A percentile compares a stretch with the other conserved stretches of the same genome.
Evolutionary conservation across 768 basidiomycete species (phyloP).

Genomic region (Lanmaoa pseudosensibilis): DNA sequence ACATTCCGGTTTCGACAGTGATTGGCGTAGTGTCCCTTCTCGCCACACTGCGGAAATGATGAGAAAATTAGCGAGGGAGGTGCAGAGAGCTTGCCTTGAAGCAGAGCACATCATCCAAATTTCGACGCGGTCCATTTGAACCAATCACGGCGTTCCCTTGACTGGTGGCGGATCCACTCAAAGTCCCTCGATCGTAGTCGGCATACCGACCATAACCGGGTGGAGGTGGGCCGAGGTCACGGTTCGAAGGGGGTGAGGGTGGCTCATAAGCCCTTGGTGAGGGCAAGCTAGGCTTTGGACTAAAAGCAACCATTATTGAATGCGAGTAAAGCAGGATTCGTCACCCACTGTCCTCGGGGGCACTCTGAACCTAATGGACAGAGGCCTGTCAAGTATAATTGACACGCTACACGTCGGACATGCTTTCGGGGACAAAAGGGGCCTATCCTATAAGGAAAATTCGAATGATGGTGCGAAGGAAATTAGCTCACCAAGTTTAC

Average conservation of each 20-base stretch:
- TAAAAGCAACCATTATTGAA: conserved; percentile 31
- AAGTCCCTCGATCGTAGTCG: conserved; percentile 60
- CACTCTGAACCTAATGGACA: conserved; percentile 91
- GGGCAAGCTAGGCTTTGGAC: conserved; percentile 77
- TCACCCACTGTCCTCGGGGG: conserved; percentile 81
- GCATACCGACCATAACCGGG: conserved; percentile 87
- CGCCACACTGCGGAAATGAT: conserved; percentile 62
- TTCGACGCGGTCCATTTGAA: conserved; percentile 55
- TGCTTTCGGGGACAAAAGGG: conserved; percentile 90
- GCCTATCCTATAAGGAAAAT: conserved; percentile 45
- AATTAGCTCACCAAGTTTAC: conserved; percentile 72
- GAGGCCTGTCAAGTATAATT: conserved; percentile 87
- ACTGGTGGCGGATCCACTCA: conserved; percentile 31
- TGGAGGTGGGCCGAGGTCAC: conserved; percentile 87
- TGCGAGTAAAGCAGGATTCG: conserved; percentile 1
- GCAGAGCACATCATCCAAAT: conserved; percentile 81
- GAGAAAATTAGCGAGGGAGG: conserved; percentile 1
- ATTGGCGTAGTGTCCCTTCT: conserved; percentile 95
- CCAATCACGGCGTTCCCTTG: conserved; percentile 31
- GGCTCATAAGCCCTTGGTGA: conserved; percentile 73
- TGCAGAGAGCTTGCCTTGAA: conserved; percentile 64
- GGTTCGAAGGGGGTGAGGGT: conserved; percentile 69
- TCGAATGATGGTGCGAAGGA: background rate
- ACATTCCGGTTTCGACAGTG: conserved; percentile 89
- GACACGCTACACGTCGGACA: conserved; percentile 87